Percentiles rank a stretch among this genome's conserved stretches.
Evolutionary conservation across 2,329 filamentous ascomycete genomes (phyloP).

Genomic region (Penicillium sp.): DNA sequence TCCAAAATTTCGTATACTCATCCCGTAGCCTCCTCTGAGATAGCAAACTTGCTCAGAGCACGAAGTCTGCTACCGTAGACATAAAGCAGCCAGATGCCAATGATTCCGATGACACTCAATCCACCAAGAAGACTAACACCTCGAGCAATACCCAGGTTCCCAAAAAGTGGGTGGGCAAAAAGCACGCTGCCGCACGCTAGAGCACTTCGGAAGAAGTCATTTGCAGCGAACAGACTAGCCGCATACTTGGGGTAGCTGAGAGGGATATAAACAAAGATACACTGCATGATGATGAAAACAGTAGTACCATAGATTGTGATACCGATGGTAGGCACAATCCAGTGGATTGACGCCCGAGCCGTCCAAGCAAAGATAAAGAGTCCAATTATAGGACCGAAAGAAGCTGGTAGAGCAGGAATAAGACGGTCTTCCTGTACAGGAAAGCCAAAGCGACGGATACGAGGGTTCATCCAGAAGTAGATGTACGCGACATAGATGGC

Average conservation of each 20-base stretch:
- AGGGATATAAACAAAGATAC: constrained; percentile 43
- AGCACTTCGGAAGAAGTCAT: constrained; percentile 34
- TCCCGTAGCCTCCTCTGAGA: constrained; percentile 4
- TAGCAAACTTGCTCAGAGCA: constrained; percentile 34
- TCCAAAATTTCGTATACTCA: no score
- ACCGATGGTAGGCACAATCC: constrained; percentile 42
- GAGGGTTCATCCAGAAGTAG: constrained; percentile 53
- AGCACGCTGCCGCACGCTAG: constrained; percentile 29
- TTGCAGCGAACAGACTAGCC: constrained; percentile 39
- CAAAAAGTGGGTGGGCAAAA: constrained; percentile 36
- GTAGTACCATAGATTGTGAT: constrained; percentile 41
- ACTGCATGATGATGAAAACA: constrained; percentile 45
- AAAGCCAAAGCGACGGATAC: constrained; percentile 51
- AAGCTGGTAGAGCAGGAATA: constrained; percentile 53
- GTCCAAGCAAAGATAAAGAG: constrained; percentile 54
- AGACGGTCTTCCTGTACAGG: constrained; percentile 56
- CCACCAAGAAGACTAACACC: constrained; percentile 40
- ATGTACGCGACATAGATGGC: constrained; percentile 53
- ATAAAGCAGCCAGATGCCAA: constrained; percentile 37
- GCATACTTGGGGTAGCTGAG: constrained; percentile 36
- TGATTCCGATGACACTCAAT: constrained; percentile 35
- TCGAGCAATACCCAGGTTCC: constrained; percentile 34
- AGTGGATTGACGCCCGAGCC: constrained; percentile 31
- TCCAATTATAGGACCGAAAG: constrained; percentile 57
- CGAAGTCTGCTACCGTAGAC: constrained; percentile 33